Evolutionary conservation across 1,139 yeast species (phyloP), one percentile per base, ranked within the genome.

Genomic region (Eremothecium gossypii): DNA sequence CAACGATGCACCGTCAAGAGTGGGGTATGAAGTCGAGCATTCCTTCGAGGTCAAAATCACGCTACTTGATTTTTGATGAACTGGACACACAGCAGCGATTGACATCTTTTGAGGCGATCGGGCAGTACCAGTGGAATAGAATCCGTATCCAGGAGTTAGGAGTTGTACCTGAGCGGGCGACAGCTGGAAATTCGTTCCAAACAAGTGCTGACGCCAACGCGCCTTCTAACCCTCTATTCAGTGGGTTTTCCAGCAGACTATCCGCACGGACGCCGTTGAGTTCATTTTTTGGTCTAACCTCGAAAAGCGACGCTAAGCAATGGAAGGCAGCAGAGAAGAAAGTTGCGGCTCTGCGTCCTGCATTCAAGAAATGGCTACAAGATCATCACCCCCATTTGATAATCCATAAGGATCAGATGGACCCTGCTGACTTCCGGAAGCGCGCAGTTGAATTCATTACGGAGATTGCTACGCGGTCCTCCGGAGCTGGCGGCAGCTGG

Each of bases 21-120:
- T 79, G 77, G 74, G 86, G 86, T 49, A 60, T 79, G 44, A 79
- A 79, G 54, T 64, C 74, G 47, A 67, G 77, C 40, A 61, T 79
- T 31, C 84, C 85, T 2, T 58, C 64, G 10, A 71, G 70, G 45
- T 59, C 70, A 39, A 66, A 67, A 47, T 62, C 77, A 1, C 66
- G 72, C 42, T 71, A 69, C 51, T 58, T 78, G 44, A 69, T 74
- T 9, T 66, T 72, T 38, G 68, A 73, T 41, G 72, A 73, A 35
- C 53, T 77, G 34, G 84, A 78, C 51, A 71, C 72, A 41, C 63
- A 68, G 44, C 74, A 73, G 45, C 70, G 76, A 33, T 57, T 76
- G 43, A 73, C 79, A 8, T 70, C 69, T 43, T 77, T 71, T 51
- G 79, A 74, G 49, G 65, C 69, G 12, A 65, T 65, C 27, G 70